phyloP scores from a whole-genome alignment of 2,329 filamentous ascomycete genomes.

The Talaromyces sp. region DNA sequence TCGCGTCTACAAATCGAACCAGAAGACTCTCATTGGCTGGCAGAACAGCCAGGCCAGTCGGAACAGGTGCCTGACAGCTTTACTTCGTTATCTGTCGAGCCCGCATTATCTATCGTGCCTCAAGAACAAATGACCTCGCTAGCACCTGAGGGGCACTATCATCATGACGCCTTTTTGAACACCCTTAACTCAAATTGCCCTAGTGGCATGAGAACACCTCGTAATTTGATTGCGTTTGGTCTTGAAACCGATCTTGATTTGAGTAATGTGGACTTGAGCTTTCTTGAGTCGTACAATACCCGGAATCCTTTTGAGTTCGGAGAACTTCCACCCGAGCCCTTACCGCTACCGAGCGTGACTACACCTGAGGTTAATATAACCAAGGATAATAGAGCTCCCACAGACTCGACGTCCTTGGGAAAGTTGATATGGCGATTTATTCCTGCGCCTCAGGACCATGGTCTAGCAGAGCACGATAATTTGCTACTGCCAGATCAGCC shows the following conservation, averaged over 20 bases:
- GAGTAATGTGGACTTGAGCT: constrained; percentile 31
- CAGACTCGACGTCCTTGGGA: constrained; percentile 20
- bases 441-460: constrained; percentile 31
- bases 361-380: neutral
- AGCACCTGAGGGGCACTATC: neutral
- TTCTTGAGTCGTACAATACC: constrained; percentile 32
- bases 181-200: constrained; percentile 3
- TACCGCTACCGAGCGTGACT: neutral
- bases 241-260: constrained; percentile 26
- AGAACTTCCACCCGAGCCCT: neutral
- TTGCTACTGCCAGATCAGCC: constrained; percentile 27
- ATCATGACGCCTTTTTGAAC: constrained; percentile 1
- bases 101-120: neutral
- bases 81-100: neutral
- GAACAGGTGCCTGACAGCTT: neutral
- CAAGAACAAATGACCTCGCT: neutral
- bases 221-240: constrained; percentile 17
- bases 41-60: neutral
- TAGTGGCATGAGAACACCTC: constrained; percentile 18
- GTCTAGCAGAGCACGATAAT: constrained; percentile 31
- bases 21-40: neutral
- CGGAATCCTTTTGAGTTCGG: constrained; percentile 30
- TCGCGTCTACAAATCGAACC: neutral
- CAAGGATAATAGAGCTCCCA: neutral
- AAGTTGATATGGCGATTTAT: constrained; percentile 31